Percentiles rank a stretch among this genome's conserved stretches.
Conservation (phyloP, 805 yeast genomes). For the Peterozyma toletana region DNA sequence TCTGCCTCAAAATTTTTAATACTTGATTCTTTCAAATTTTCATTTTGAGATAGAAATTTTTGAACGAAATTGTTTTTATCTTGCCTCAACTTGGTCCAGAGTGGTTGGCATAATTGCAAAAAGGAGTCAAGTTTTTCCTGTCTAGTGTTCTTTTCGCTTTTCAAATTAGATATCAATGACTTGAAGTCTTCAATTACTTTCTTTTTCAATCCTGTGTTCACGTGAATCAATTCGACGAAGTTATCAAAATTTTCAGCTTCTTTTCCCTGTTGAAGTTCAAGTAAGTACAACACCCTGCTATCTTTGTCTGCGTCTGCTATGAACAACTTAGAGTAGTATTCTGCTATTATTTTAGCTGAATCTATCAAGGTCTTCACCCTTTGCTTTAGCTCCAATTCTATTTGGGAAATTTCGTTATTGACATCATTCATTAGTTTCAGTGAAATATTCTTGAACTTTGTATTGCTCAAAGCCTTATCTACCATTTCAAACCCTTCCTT, state of each 20-base stretch:
- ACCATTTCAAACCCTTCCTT: conserved; percentile 11
- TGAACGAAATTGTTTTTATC: conserved; percentile 21
- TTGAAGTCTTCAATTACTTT: conserved; percentile 11
- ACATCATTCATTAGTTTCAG: conserved; percentile 17
- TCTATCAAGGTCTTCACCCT: conserved; percentile 15
- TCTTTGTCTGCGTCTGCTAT: conserved; percentile 9
- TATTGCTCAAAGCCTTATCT: conserved; percentile 18
- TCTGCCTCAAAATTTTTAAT: conserved; percentile 49
- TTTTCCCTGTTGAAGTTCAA: conserved; percentile 3
- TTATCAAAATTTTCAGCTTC: conserved; percentile 8
- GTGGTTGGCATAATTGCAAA: conserved; percentile 23
- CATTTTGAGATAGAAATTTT: conserved; percentile 33
- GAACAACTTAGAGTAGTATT: conserved; percentile 2
- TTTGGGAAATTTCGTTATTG: conserved; percentile 19
- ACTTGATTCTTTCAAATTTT: conserved; percentile 36
- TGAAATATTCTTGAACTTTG: conserved; percentile 19
- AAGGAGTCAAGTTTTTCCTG: conserved; percentile 27
- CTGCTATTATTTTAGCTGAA: conserved; percentile 6
- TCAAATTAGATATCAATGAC: conserved; percentile 13
- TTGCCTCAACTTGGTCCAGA: conserved; percentile 40
- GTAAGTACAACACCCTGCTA: conserved; percentile 4
- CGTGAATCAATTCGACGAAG: conserved; percentile 12
- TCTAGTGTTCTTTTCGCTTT: conserved; percentile 26
- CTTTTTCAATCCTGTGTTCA: conserved; percentile 17
- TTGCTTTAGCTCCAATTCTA: conserved; percentile 16